phyloP scores from a whole-genome alignment of 768 basidiomycete species.

The Suillus discolor region DNA sequence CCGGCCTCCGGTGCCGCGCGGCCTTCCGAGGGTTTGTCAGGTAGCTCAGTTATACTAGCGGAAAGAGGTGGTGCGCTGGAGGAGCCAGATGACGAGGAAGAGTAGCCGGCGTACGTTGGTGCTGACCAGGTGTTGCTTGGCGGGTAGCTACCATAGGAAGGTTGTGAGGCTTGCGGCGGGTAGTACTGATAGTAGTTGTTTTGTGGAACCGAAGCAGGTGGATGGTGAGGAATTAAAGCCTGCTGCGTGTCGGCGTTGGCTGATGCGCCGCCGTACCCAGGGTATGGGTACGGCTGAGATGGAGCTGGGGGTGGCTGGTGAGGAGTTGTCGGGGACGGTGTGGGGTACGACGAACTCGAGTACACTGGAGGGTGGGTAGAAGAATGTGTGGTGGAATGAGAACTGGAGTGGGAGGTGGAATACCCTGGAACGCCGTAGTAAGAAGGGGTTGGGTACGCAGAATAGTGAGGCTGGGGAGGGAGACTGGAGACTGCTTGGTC shows the following conservation, averaged over 20 bases:
- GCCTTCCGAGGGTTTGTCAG: constrained; percentile 30
- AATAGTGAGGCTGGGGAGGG: constrained; percentile 31
- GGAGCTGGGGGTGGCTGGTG: constrained; percentile 23
- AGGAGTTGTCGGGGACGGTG: constrained; percentile 23
- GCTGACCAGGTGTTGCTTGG: constrained; percentile 22
- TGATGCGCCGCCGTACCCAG: constrained; percentile 22
- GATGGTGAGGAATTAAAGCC: constrained; percentile 14
- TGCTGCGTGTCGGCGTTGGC: constrained; percentile 29
- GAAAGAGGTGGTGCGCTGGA: constrained; percentile 20
- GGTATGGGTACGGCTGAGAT: constrained; percentile 27
- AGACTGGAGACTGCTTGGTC: constrained; percentile 28
- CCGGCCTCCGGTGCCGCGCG: constrained; percentile 20
- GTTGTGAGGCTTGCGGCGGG: constrained; percentile 27
- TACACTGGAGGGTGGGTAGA: constrained; percentile 4
- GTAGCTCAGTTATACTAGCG: constrained; percentile 16
- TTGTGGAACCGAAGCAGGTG: constrained; percentile 20
- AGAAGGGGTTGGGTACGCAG: constrained; percentile 34
- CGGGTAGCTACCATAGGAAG: constrained; percentile 33
- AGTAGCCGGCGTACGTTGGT: constrained; percentile 32
- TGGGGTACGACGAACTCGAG: constrained; percentile 19
- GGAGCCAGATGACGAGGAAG: constrained; percentile 28
- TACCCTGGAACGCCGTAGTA: constrained; percentile 36
- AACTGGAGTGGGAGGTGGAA: constrained; percentile 5
- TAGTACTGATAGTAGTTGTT: constrained; percentile 36
- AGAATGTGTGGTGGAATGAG: constrained; percentile 15